Conservation (phyloP, 2,329 filamentous ascomycete genomes). For the Torrubiellomyces zombiae region DNA sequence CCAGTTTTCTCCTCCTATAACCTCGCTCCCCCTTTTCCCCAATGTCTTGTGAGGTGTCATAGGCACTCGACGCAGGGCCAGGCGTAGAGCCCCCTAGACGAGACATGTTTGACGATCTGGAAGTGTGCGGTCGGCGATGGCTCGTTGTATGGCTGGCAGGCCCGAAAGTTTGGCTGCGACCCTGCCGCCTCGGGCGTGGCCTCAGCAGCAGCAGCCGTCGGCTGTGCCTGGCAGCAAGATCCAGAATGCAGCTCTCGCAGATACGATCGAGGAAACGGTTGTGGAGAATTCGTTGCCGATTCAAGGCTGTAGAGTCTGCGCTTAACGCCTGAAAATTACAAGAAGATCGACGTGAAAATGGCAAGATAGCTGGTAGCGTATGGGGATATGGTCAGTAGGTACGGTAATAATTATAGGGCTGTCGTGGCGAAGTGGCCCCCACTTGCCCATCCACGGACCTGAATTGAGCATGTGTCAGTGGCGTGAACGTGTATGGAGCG, state of each 20-base stretch:
- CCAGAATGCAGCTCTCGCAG: slow-evolving; percentile 28
- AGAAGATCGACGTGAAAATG: too few relatives aligned
- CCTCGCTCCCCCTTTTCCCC: slow-evolving; percentile 39
- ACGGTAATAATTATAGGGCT: too few relatives aligned
- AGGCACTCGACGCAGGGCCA: slow-evolving; percentile 12
- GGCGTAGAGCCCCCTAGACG: slow-evolving; percentile 8
- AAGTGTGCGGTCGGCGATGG: slow-evolving; percentile 4
- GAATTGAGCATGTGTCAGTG: too few relatives aligned
- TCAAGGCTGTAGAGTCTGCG: too few relatives aligned
- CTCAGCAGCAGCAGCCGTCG: slow-evolving; percentile 31
- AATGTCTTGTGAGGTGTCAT: slow-evolving; percentile 11
- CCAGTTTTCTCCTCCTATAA: slow-evolving; percentile 61
- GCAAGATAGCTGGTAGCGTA: too few relatives aligned
- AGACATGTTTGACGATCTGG: slow-evolving; percentile 13
- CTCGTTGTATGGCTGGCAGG: neutral
- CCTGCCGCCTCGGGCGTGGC: slow-evolving; percentile 13
- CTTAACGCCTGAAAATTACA: too few relatives aligned
- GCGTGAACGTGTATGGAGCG: too few relatives aligned
- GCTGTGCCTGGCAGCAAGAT: slow-evolving; percentile 23
- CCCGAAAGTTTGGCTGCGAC: neutral
- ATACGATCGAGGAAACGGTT: too few relatives aligned
- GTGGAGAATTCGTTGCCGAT: too few relatives aligned
- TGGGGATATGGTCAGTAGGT: too few relatives aligned
- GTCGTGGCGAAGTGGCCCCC: too few relatives aligned
- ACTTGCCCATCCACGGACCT: too few relatives aligned